phyloP scores from a whole-genome alignment of 371 early-diverging fungal species.

The Neoconidiobolus thromboides region DNA sequence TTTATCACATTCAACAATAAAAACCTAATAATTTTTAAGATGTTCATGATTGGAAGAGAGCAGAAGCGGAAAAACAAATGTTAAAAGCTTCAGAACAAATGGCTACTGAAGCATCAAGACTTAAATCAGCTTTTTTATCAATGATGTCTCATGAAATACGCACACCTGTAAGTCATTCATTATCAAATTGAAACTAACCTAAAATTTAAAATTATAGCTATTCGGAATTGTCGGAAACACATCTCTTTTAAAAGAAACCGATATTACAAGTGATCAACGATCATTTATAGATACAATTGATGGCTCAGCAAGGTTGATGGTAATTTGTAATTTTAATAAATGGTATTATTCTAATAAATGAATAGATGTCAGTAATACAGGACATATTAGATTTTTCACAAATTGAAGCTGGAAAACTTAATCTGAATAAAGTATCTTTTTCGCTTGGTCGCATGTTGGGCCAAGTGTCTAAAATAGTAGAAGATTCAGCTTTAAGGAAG shows the following conservation, averaged over 20 bases:
- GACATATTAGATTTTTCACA: constrained; percentile 34
- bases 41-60: constrained; percentile 5
- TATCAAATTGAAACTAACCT: neutral
- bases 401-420: constrained; percentile 29
- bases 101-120: constrained; percentile 1
- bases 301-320: constrained; percentile 1
- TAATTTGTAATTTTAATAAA: neutral
- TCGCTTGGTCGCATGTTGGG: constrained; percentile 26
- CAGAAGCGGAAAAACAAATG: constrained; percentile 1
- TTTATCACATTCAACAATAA: neutral
- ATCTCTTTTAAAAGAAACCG: constrained; percentile 1
- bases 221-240: constrained; percentile 6
- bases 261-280: neutral
- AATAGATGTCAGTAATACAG: constrained; percentile 17
- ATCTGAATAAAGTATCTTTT: constrained; percentile 16
- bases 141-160: constrained; percentile 6
- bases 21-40: neutral
- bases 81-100: constrained; percentile 2
- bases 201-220: neutral
- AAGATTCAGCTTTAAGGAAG: constrained; percentile 1
- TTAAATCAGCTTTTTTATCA: constrained; percentile 5
- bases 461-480: constrained; percentile 18
- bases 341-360: neutral
- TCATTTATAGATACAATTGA: neutral
- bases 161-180: neutral